phyloP scores from a whole-genome alignment of 805 yeast species.

The Candida argentea region DNA sequence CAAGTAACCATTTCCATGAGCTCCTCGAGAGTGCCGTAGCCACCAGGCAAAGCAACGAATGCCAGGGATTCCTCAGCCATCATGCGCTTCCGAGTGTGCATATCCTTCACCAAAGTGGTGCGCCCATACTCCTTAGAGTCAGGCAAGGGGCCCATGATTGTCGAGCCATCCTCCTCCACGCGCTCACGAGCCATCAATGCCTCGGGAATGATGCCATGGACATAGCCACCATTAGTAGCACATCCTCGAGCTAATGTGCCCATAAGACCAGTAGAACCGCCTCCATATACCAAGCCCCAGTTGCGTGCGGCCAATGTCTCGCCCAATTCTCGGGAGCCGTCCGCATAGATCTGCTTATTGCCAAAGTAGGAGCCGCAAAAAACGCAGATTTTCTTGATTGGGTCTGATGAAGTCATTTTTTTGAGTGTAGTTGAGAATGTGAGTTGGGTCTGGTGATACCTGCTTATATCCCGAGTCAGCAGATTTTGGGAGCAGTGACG shows the following conservation, averaged over 20 bases:
- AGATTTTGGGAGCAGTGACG: not conserved
- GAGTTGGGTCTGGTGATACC: not conserved
- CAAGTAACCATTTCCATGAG: conserved; percentile 85
- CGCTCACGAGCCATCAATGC: conserved; percentile 72
- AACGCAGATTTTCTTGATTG: conserved; percentile 55
- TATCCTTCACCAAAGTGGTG: conserved; percentile 73
- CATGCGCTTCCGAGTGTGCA: conserved; percentile 81
- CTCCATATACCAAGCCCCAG: conserved; percentile 82
- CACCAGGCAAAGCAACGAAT: conserved; percentile 86
- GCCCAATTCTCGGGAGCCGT: conserved; percentile 54
- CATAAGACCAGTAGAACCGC: conserved; percentile 82
- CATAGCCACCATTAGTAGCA: conserved; percentile 50
- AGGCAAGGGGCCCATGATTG: conserved; percentile 60
- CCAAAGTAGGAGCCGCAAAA: conserved; percentile 85
- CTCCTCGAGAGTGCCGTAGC: conserved; percentile 85
- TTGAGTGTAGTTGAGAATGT: not conserved
- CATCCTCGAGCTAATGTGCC: conserved; percentile 63
- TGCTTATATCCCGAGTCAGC: no score
- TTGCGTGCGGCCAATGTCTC: conserved; percentile 40
- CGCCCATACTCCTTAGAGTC: conserved; percentile 55
- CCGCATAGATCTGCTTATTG: conserved; percentile 35
- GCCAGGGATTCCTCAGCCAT: conserved; percentile 87
- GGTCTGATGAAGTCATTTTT: conserved; percentile 15
- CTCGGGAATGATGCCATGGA: conserved; percentile 80
- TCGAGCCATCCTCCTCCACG: conserved; percentile 41